Conservation (phyloP, 768 basidiomycete species). For the Mycena polygramma region DNA sequence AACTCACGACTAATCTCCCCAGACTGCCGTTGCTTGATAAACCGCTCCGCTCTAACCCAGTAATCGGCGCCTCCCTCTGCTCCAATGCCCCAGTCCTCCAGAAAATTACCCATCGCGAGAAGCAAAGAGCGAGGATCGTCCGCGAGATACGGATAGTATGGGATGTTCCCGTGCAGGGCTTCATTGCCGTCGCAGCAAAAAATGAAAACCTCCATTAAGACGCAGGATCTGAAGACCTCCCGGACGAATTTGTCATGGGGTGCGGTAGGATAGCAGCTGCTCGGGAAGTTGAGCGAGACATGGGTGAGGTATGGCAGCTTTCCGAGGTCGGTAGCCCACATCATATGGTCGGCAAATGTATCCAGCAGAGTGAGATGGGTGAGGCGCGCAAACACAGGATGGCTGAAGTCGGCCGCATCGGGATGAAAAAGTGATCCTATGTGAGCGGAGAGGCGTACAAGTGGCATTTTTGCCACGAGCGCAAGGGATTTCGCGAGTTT, state of each 20-base stretch:
- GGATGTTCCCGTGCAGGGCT: background rate
- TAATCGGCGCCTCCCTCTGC: background rate
- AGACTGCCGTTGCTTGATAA: conserved; percentile 12
- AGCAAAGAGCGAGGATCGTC: conserved; percentile 11
- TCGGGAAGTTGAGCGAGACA: conserved; percentile 6
- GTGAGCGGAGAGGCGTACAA: background rate
- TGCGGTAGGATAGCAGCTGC: background rate
- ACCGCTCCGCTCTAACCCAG: conserved; percentile 8
- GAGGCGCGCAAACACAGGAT: background rate
- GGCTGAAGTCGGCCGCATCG: background rate
- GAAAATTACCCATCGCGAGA: background rate
- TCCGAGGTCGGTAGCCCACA: background rate
- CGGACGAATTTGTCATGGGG: background rate
- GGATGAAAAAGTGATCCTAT: background rate
- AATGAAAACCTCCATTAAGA: background rate
- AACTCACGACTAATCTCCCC: conserved; percentile 9
- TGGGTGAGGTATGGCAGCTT: conserved; percentile 2
- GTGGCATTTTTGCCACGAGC: background rate
- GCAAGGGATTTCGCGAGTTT: background rate
- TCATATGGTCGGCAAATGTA: background rate
- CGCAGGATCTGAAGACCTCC: background rate
- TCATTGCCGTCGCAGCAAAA: background rate
- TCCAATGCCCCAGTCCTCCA: conserved; percentile 2
- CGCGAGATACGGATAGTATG: background rate
- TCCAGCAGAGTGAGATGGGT: conserved; percentile 4